Evolutionary conservation across 2,329 filamentous ascomycete genomes (phyloP), one percentile per base, ranked within the genome.

Genomic region (Aspergillus pseudotamarii): DNA sequence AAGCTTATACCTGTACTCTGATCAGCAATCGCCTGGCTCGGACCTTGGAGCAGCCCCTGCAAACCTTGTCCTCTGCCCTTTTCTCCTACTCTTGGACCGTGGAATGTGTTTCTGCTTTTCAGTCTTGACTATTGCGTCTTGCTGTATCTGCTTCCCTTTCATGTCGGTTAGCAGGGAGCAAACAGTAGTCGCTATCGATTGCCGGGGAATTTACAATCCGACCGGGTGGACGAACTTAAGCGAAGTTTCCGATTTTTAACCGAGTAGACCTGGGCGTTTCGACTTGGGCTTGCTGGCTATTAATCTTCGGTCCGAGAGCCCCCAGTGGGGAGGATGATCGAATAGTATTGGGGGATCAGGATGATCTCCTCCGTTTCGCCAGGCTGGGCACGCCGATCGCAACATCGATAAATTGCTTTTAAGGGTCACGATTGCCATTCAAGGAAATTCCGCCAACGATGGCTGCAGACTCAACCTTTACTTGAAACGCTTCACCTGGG

Each of bases 341-440:
- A 46, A 46, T 46, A 4, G n/a, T 6, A 46, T 12, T 23, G 10
- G 4, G 21, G 23, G 4, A 21, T 10, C 6, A 14, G 4, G 21
- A 46, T 23, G 21, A 46, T 23, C 21, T 2, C 21, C 21, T 23
- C 12, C 12, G 10, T 26, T 46, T 46, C 12, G n/a, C 43, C 11
- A 23, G 10, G 21, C 48, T 51, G 26, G 48, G 48, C 48, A 32
- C 48, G 48, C 48, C 48, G 48, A 51, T 51, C 48, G 26, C 19
- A 51, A 51, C 48, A 51, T 28, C 14, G 26, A 51, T 51, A 28
- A 28, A 51, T 51, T 51, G 28, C 23, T 6, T 23, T 10, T 1
- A 14, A 51, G 16, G 16, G 48, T 51, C 48, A 28, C 6, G 23
- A 28, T 30, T 28, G 23, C 48, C 11, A n/a, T n/a, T 11, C 6